Percentiles rank a stretch among this genome's conserved stretches.
These are phyloP conservation scores for Ganoderma meredithae DNA, from an alignment of 1,284 basidiomycete species.

Conservation along the genomic window DNA sequence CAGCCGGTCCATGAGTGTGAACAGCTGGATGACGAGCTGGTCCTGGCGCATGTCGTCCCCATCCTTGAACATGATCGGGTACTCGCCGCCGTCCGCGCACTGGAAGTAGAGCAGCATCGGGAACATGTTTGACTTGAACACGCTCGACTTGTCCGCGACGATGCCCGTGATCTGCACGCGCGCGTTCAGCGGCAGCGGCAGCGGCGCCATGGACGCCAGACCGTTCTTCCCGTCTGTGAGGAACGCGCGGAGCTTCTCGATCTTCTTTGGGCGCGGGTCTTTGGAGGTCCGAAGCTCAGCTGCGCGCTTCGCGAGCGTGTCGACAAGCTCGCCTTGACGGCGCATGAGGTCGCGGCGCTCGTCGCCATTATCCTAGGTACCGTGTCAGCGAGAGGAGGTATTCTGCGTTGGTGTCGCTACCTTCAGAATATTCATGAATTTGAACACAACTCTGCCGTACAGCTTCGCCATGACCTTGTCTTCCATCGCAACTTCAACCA, in stretches of 20 bases:
- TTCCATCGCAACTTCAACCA: slow-evolving; percentile 88
- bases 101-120: slow-evolving; percentile 93
- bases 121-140: slow-evolving; percentile 98
- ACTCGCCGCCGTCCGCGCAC: slow-evolving; percentile 79
- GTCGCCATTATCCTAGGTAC: slow-evolving; percentile 62
- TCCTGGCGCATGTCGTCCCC: slow-evolving; percentile 99
- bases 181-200: slow-evolving; percentile 92
- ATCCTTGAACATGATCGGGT: slow-evolving; percentile 97
- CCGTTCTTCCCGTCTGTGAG: slow-evolving; percentile 88
- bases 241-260: slow-evolving; percentile 89
- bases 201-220: slow-evolving; percentile 75
- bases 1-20: slow-evolving; percentile 96
- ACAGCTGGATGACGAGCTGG: slow-evolving; percentile 96
- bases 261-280: slow-evolving; percentile 95
- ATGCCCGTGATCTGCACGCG: slow-evolving; percentile 85
- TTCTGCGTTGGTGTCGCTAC: slow-evolving; percentile 46
- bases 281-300: slow-evolving; percentile 90
- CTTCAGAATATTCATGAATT: slow-evolving; percentile 89
- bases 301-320: slow-evolving; percentile 83
- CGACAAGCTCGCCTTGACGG: slow-evolving; percentile 87
- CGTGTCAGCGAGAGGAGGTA: slow-evolving; percentile 49
- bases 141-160: slow-evolving; percentile 88
- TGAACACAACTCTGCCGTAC: slow-evolving; percentile 90
- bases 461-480: slow-evolving; percentile 89
- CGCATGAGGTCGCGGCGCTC: slow-evolving; percentile 84